A percentile compares a stretch with the other conserved stretches of the same genome.
These are phyloP conservation scores for Myxozyma vanderwaltii DNA, from an alignment of 805 yeast species.

Conservation along the genomic window DNA sequence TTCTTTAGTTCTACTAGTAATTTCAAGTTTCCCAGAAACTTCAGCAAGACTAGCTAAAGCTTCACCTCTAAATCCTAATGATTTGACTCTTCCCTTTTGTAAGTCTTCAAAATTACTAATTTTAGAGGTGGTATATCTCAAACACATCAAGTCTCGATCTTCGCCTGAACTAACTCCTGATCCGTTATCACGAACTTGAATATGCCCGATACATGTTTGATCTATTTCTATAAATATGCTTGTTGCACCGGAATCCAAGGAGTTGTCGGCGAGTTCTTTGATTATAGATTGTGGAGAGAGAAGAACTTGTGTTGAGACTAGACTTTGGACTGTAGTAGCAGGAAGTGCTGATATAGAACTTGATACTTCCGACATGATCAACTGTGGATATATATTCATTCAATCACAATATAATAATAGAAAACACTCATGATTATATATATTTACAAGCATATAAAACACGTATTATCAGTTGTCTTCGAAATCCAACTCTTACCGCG, in stretches of 20 bases:
- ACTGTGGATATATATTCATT: background rate
- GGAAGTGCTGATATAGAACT: conserved; percentile 16
- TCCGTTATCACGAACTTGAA: conserved; percentile 69
- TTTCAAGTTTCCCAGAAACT: conserved; percentile 64
- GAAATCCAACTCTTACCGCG: too few species aligned
- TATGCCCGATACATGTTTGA: conserved; percentile 20
- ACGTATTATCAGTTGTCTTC: too few species aligned
- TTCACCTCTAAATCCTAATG: conserved; percentile 87
- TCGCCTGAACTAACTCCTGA: conserved; percentile 59
- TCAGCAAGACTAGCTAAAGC: conserved; percentile 84
- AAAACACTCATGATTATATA: background rate
- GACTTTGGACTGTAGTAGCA: conserved; percentile 24
- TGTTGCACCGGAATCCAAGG: conserved; percentile 36
- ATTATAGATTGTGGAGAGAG: conserved; percentile 22
- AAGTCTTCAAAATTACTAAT: conserved; percentile 66
- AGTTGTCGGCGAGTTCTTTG: conserved; percentile 36
- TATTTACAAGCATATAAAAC: background rate
- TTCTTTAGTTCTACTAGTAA: conserved; percentile 60
- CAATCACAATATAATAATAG: too few species aligned
- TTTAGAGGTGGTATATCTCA: conserved; percentile 80
- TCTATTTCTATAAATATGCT: conserved; percentile 26
- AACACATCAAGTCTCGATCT: conserved; percentile 71
- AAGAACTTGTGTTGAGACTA: conserved; percentile 25
- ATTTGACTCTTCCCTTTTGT: conserved; percentile 49
- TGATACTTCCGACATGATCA: background rate